Conservation (phyloP, 192 early-diverging fungal genomes). For the Coemansia sp. region DNA sequence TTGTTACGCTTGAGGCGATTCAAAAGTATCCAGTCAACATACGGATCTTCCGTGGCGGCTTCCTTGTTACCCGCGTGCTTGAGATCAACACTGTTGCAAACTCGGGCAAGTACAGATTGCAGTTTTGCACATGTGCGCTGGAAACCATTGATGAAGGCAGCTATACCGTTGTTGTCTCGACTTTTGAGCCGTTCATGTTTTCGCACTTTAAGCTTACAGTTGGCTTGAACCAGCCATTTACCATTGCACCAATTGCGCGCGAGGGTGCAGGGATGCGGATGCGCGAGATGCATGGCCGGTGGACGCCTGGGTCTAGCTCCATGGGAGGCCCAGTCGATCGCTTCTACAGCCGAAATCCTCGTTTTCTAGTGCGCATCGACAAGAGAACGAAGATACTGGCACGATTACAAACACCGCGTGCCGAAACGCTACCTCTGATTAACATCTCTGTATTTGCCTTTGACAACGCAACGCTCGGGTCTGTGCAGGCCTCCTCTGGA, state of each 20-base stretch:
- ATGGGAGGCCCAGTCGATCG: conserved; percentile 62
- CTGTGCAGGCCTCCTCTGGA: conserved; percentile 39
- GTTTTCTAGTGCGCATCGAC: conserved; percentile 62
- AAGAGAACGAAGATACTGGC: conserved; percentile 63
- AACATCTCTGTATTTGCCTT: conserved; percentile 70
- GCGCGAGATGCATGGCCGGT: conserved; percentile 52
- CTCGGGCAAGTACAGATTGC: conserved; percentile 75
- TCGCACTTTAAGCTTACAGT: conserved; percentile 71
- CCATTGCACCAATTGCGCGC: conserved; percentile 60
- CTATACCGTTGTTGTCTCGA: conserved; percentile 78
- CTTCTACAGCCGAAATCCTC: conserved; percentile 64
- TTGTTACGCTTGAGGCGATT: conserved; percentile 68
- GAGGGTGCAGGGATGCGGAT: conserved; percentile 76
- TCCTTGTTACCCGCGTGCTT: conserved; percentile 64
- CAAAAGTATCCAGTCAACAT: conserved; percentile 68
- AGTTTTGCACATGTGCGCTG: conserved; percentile 73
- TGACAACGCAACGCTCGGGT: conserved; percentile 21
- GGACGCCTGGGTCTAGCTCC: conserved; percentile 60
- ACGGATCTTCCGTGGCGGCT: conserved; percentile 69
- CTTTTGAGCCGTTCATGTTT: conserved; percentile 69
- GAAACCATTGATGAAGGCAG: conserved; percentile 62
- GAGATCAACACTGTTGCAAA: conserved; percentile 64
- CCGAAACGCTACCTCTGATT: conserved; percentile 63
- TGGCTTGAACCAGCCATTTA: conserved; percentile 56
- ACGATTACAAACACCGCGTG: conserved; percentile 68